phyloP scores from a whole-genome alignment of 352 stramenopile genomes.

The Phytophthora fragariae region DNA sequence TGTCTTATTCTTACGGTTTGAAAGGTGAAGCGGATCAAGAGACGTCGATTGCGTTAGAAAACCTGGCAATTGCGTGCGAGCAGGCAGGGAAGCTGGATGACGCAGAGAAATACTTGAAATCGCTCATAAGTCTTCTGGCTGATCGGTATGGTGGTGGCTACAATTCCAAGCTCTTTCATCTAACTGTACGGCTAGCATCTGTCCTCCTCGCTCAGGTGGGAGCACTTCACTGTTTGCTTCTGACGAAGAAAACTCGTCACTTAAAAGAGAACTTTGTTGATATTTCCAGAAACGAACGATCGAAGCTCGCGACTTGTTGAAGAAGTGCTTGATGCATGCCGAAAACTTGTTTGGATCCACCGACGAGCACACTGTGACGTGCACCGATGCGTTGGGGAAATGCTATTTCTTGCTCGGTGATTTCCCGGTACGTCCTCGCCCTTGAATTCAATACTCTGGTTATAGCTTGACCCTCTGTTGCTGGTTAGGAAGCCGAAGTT shows the following conservation, averaged over 20 bases:
- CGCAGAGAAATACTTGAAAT: conserved; percentile 40
- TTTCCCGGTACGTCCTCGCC: conserved; percentile 46
- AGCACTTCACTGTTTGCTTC: not conserved
- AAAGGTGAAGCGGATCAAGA: conserved; percentile 47
- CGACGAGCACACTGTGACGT: conserved; percentile 37
- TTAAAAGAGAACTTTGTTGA: not conserved
- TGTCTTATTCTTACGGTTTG: conserved; percentile 23
- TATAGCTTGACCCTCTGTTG: not conserved
- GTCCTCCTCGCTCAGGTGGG: conserved; percentile 55
- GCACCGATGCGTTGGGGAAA: conserved; percentile 56
- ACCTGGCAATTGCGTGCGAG: conserved; percentile 50
- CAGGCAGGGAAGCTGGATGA: conserved; percentile 7
- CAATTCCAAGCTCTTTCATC: conserved; percentile 58
- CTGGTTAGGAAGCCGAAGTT: conserved; percentile 46
- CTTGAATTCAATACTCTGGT: not conserved
- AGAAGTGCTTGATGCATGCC: conserved; percentile 41
- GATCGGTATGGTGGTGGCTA: conserved; percentile 54
- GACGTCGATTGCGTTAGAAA: conserved; percentile 52
- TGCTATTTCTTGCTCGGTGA: conserved; percentile 65
- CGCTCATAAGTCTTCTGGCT: conserved; percentile 23
- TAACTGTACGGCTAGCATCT: conserved; percentile 44
- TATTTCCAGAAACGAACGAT: conserved; percentile 47
- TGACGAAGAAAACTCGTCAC: not conserved
- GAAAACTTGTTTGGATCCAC: conserved; percentile 34
- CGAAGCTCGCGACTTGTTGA: conserved; percentile 48